phyloP scores from a whole-genome alignment of 2,329 filamentous ascomycete species.

The Ascochyta lentis region DNA sequence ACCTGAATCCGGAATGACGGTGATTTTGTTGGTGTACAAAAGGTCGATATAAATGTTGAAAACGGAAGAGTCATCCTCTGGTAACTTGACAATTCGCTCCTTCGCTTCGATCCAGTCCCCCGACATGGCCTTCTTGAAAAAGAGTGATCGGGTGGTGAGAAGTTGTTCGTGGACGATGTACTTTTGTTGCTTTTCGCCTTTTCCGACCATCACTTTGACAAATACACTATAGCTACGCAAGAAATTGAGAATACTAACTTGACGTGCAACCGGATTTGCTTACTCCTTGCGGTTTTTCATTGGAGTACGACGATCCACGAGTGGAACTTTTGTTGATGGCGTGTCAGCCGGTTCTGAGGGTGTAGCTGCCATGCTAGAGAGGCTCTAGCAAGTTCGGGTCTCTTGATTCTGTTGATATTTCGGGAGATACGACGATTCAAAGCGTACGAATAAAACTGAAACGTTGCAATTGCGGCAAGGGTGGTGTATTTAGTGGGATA shows the following conservation, averaged over 20 bases:
- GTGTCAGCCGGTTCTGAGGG: neutral
- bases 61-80: neutral
- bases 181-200: neutral
- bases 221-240: neutral
- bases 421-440: neutral
- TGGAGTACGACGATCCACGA: neutral
- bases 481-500: no score
- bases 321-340: neutral
- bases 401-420: neutral
- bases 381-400: neutral
- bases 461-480: no score
- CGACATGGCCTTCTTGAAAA: conserved; percentile 4
- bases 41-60: neutral
- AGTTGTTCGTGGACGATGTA: neutral
- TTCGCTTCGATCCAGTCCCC: neutral
- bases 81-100: neutral
- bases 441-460: no score
- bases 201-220: neutral
- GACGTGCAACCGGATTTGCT: neutral
- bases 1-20: neutral
- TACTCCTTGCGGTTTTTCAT: neutral
- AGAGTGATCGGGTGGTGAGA: neutral
- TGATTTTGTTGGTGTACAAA: neutral
- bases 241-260: neutral
- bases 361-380: neutral